phyloP scores from a whole-genome alignment of 129 eudicot genomes.

The Dittrichia graveolens region DNA sequence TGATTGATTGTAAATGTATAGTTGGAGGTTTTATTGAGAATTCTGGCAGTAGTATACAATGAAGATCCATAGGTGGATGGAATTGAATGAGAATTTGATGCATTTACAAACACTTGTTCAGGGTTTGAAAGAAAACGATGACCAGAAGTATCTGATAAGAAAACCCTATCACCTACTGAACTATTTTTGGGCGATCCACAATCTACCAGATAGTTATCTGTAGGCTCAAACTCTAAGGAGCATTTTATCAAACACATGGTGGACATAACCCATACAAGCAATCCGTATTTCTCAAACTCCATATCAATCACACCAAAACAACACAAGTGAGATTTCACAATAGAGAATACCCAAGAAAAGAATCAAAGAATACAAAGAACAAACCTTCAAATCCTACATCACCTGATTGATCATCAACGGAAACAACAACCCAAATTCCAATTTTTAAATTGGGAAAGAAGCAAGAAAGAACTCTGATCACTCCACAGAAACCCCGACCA shows the following conservation, averaged over 20 bases:
- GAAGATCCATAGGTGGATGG: constrained; percentile 36
- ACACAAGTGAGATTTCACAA: neutral
- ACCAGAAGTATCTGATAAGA: constrained; percentile 43
- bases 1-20: constrained; percentile 55
- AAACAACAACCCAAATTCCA: neutral
- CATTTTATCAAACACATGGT: constrained; percentile 50
- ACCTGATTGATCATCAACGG: neutral
- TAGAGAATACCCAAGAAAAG: constrained; percentile 5
- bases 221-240: constrained; percentile 53
- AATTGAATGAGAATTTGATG: constrained; percentile 32
- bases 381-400: constrained; percentile 2
- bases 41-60: constrained; percentile 57
- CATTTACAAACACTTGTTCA: constrained; percentile 25
- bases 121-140: constrained; percentile 42
- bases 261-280: constrained; percentile 37
- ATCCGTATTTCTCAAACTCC: constrained; percentile 21
- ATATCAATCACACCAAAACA: constrained; percentile 3
- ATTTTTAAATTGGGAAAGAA: constrained; percentile 13
- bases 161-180: constrained; percentile 46
- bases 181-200: constrained; percentile 58
- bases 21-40: constrained; percentile 42
- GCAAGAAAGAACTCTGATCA: constrained; percentile 17
- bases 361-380: constrained; percentile 10
- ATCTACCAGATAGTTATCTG: constrained; percentile 62
- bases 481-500: neutral